Percentiles rank a stretch among this genome's conserved stretches.
phyloP scores from a whole-genome alignment of 2,329 filamentous ascomycete species.

The Microdochium paspali region DNA sequence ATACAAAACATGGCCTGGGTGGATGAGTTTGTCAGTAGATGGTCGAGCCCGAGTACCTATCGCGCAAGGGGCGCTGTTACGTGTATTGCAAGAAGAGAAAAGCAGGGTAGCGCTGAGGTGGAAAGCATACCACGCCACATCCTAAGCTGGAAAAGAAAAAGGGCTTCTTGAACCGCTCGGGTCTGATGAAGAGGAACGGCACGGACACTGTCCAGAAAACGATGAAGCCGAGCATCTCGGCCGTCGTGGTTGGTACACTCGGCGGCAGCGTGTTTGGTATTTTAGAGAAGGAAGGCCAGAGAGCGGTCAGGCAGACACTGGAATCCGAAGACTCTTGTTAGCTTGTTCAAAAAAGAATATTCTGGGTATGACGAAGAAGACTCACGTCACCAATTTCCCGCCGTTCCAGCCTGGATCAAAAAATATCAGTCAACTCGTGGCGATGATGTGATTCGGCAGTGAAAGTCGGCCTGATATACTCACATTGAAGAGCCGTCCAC shows the following conservation, averaged over 20 bases:
- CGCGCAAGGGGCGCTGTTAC: no score
- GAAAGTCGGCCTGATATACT: background rate
- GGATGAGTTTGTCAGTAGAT: no score
- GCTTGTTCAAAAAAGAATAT: no score
- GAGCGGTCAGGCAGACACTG: constrained; percentile 30
- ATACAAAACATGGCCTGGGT: constrained; percentile 39
- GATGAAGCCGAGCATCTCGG: constrained; percentile 37
- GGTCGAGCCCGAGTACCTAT: no score
- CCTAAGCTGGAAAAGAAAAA: constrained; percentile 32
- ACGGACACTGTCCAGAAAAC: constrained; percentile 40
- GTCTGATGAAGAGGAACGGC: constrained; percentile 37
- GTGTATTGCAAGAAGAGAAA: no score
- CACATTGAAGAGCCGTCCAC: constrained; percentile 36
- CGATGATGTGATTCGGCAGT: background rate
- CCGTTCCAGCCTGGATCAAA: constrained; percentile 20
- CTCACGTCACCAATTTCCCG: constrained; percentile 15
- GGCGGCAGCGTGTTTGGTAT: constrained; percentile 34
- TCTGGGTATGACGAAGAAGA: no score
- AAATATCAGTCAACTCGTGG: background rate
- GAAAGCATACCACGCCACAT: constrained; percentile 29
- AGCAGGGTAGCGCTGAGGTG: no score
- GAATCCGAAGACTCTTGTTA: constrained; percentile 2
- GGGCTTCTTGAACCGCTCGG: constrained; percentile 37
- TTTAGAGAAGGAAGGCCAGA: constrained; percentile 32
- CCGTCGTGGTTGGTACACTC: constrained; percentile 25